Base-by-base conservation (phyloP, 768 basidiomycete genomes). In the Rubroboletus satanas region DNA sequence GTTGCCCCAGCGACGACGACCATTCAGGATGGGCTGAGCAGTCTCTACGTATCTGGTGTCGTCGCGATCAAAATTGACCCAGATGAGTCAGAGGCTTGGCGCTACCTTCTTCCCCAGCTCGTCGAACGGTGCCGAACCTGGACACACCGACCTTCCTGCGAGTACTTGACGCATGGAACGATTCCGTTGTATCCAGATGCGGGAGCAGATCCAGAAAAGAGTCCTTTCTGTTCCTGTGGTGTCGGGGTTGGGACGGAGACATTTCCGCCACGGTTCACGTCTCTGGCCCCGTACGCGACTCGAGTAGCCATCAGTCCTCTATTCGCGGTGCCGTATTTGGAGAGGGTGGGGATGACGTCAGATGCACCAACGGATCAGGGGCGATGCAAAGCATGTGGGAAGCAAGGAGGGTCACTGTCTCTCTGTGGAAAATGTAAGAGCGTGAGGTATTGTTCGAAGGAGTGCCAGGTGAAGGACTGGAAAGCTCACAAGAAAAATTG, bases 61-160 rank as follows among this genome's bases (percentile, higher is more conserved):
- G 51, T 60, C 15, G 21, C 32, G 17, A 57, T 68, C 36, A 57
- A 55, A 43, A 33, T 64, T 0, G 60, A 65, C 32, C 12, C 33
- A n/a, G 42, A 60, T 17, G 67, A 67, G 54, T 42, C 52, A 29
- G 57, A 57, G 26, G 74, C 73, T 1, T 85, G 82, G 84, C 77
- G 77, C 45, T 71, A 77, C 51, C 72, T 83, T 28, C 63, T 84
- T 2, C 83, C 82, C 5, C 69, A 71, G 7, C 60, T 81, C 31
- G 75, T 74, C 3, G 84, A 84, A 62, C 76, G 81, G 37, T 82
- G 82, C 54, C 75, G 81, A 26, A 73, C 68, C 0, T 84, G 83
- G 83, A 60, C 65, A 9, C 83, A 85, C 62, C 60, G 54, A 15
- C 35, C 62, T 3, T 65, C 65, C 17, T 85, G 84, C 70, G 79